Conservation (phyloP, 768 basidiomycete genomes). For the Hygrocybe coccinea region DNA sequence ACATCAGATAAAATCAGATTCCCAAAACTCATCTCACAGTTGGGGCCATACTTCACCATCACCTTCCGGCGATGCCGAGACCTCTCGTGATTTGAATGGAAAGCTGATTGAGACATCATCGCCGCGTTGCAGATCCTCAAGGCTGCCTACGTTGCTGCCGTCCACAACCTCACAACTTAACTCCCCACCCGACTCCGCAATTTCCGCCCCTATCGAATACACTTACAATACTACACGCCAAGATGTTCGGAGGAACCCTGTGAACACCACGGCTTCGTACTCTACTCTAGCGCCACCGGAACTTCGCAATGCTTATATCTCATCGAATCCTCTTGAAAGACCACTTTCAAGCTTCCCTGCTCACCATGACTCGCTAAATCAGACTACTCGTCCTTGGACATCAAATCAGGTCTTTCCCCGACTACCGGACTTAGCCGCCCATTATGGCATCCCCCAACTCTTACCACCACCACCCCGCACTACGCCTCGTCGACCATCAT, state of each 20-base stretch:
- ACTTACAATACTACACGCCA: conserved; percentile 36
- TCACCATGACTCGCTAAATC: conserved; percentile 53
- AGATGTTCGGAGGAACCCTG: conserved; percentile 40
- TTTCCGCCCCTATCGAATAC: conserved; percentile 42
- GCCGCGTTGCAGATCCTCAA: conserved; percentile 49
- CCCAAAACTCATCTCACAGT: not conserved
- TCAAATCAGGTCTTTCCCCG: conserved; percentile 57
- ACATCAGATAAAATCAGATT: conserved; percentile 1
- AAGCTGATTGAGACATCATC: conserved; percentile 45
- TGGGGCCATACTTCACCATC: not conserved
- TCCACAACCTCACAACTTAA: conserved; percentile 22
- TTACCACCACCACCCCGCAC: conserved; percentile 66
- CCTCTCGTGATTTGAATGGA: conserved; percentile 30
- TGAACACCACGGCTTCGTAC: conserved; percentile 48
- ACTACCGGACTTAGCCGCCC: conserved; percentile 64
- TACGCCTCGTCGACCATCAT: conserved; percentile 44
- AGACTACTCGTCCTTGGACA: conserved; percentile 60
- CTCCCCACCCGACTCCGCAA: conserved; percentile 41
- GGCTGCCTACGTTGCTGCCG: conserved; percentile 52
- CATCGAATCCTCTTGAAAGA: conserved; percentile 45
- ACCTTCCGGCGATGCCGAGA: not conserved
- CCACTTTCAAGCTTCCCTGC: conserved; percentile 48
- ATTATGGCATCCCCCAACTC: conserved; percentile 73
- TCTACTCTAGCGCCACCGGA: conserved; percentile 32
- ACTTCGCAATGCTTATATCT: conserved; percentile 38